Base-by-base conservation (phyloP, 2,329 filamentous ascomycete species). In the Cordyceps militaris region DNA sequence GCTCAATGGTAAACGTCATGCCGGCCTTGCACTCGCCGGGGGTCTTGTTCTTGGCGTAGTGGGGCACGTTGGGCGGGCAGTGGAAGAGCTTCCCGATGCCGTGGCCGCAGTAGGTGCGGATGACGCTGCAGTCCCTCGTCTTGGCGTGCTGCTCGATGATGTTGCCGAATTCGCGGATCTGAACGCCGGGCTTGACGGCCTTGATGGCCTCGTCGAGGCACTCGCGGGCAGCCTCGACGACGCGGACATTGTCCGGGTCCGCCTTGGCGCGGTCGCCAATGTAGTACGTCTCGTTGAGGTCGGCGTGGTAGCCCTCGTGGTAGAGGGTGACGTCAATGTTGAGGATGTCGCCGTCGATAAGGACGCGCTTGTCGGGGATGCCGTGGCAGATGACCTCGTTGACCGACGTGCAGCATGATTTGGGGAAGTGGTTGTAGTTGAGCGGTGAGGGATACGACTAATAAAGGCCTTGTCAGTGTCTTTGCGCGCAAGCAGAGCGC, bases 311-410 rank as follows among this genome's bases (percentile, higher is more conserved):
- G 56, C 94, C 94, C 61, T 87, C 89, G 70, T 97, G 91, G 73
- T 95, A 99, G 44, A 99, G 77, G 1, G 91, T 92, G 5, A 99
- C 89, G 66, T 99, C 94, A 63, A 99, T 91, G 76, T 99, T 99
- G 68, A 99, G 77, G 63, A 99, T 97, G 67, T 99, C 94, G 61
- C 94, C 94, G 65, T 99, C 93, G 62, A 91, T 75, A 1, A 99
- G 80, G 8, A 88, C 79, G 57, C 94, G 85, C 71, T 96, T 85
- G 68, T 99, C 94, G 16, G 94, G 94, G 62, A 99, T 99, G 55
- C 94, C 94, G 78, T 99, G 94, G 77, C 94, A 99, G 71, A 99
- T 97, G 63, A 96, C 89, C 74, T 99, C 94, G 77, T 99, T 99
- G 51, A 89, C 76, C 3, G 93, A 97, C 3, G 93, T 97, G 75